Evolutionary conservation across 768 basidiomycete species (phyloP), one percentile per base, ranked within the genome.

Genomic region (Phanerochaete sordida): DNA sequence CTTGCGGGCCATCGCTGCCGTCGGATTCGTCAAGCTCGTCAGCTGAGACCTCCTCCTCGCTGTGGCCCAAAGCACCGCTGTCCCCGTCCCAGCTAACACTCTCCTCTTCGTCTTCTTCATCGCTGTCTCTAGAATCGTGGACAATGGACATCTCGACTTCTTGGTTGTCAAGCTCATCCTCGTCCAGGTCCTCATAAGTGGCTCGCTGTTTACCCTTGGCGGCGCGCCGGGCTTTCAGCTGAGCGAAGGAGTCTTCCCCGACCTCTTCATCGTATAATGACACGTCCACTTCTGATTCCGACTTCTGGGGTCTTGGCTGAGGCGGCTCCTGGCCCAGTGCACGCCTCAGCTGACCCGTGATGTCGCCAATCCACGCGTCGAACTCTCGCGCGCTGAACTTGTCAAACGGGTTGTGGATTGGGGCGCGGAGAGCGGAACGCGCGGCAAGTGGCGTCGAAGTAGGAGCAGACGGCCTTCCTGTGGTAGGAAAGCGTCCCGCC

Each of bases 201-300:
- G 86, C 86, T 52, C 86, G 79, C 53, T 77, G 81, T 67, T 87
- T 88, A 30, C 86, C 87, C 68, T 87, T 88, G n/a, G 84, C 86
- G 39, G 69, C 64, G 50, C 80, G 79, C 60, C 82, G 79, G 39
- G 78, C 79, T 58, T 75, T 76, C 48, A 81, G 68, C 49, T 81
- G 80, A 12, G 80, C 81, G 71, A 86, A 85, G 0, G 85, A 84
- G 66, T 84, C 83, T 53, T 86, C 80, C 9, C 74, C 61, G 15
- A 54, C 45, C 48, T 68, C 69, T 26, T 74, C 72, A 47, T 70
- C 70, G 35, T 71, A 71, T 6, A 67, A 26, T 65, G 70, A 47
- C 69, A 71, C 57, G 60, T 65, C 61, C 64, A 65, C 51, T 6
- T 48, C 39, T 56, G 46, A 60, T 62, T 66, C 64, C 2, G 62